Conservation (phyloP, 1,284 basidiomycete genomes). For the Rhodotorula sp. region DNA sequence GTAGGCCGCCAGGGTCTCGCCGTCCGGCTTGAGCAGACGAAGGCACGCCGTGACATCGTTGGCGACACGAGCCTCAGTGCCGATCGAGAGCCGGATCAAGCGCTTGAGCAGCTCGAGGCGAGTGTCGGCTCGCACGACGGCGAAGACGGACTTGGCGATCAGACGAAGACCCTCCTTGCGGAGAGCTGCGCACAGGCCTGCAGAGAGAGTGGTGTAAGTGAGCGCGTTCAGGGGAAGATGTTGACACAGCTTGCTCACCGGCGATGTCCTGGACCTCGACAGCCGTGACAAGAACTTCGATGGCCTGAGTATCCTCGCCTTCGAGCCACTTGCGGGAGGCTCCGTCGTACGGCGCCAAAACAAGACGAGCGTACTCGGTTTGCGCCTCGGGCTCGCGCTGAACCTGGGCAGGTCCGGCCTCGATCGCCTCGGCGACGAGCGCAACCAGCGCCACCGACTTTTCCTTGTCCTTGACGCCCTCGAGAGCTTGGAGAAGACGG, state of each 20-base stretch:
- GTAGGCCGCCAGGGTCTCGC: conserved; percentile 34
- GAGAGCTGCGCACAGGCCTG: conserved; percentile 21
- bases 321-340: conserved; percentile 38
- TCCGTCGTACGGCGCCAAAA: conserved; percentile 61
- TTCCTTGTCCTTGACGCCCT: conserved; percentile 61
- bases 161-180: conserved; percentile 28
- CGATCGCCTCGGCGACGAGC: conserved; percentile 57
- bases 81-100: conserved; percentile 28
- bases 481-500: conserved; percentile 61
- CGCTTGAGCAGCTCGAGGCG: conserved; percentile 34
- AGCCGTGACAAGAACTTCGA: conserved; percentile 19
- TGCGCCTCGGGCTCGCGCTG: conserved; percentile 40
- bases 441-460: conserved; percentile 67
- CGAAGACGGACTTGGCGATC: conserved; percentile 18
- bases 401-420: conserved; percentile 38
- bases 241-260: neutral
- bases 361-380: conserved; percentile 53
- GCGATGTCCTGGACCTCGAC: conserved; percentile 11
- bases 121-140: conserved; percentile 23
- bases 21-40: conserved; percentile 25
- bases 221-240: neutral
- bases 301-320: conserved; percentile 16
- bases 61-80: conserved; percentile 22
- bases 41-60: conserved; percentile 30
- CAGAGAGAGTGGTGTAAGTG: neutral